These are phyloP conservation scores for Lichtheimia ramosa DNA, from an alignment of 371 early-diverging fungal species.

Conservation along the genomic window DNA sequence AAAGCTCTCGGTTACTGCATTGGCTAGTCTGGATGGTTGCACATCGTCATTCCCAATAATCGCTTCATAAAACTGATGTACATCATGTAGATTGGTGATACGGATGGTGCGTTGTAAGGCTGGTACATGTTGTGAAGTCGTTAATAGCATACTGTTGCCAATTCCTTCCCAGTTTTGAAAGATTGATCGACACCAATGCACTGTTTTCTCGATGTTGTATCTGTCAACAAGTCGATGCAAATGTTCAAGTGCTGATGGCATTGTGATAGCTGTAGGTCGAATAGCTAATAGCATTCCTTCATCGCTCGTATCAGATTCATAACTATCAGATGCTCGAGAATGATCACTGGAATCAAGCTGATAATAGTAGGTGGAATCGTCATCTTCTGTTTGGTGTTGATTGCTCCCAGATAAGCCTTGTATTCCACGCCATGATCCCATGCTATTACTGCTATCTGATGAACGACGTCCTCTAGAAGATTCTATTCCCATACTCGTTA, in stretches of 20 bases:
- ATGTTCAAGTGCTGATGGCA: constrained; percentile 19
- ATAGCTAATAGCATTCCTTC: constrained; percentile 33
- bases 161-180: constrained; percentile 53
- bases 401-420: not conserved
- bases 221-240: constrained; percentile 9
- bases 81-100: constrained; percentile 4
- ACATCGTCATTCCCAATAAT: constrained; percentile 9
- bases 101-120: constrained; percentile 3
- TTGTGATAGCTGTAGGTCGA: constrained; percentile 21
- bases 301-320: constrained; percentile 18
- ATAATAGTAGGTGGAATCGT: constrained; percentile 5
- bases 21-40: constrained; percentile 12
- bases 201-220: constrained; percentile 5
- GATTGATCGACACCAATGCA: constrained; percentile 33
- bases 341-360: constrained; percentile 9
- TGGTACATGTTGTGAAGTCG: not conserved
- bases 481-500: too few relatives aligned
- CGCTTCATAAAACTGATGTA: constrained; percentile 7
- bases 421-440: not conserved
- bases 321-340: not conserved
- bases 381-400: not conserved
- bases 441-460: not conserved
- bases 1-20: constrained; percentile 35
- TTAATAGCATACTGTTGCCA: constrained; percentile 34
- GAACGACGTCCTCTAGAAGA: not conserved